Evolutionary conservation across 371 early-diverging fungal genomes (phyloP).

Genomic region (Mucor circinelloides): DNA sequence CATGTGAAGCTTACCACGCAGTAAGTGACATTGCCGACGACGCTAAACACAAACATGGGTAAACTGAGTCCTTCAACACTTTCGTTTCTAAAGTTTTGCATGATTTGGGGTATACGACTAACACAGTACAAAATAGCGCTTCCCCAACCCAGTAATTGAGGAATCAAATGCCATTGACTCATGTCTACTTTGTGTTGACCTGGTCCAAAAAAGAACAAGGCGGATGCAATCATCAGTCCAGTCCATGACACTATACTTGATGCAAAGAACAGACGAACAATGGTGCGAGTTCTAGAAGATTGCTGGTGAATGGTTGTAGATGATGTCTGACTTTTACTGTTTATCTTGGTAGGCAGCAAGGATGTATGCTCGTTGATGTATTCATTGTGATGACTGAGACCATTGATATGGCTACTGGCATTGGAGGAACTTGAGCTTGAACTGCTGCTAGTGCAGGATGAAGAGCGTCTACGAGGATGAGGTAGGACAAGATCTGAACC

Average conservation of each 20-base stretch:
- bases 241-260: slow-evolving; percentile 24
- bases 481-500: not conserved
- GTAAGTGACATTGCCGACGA: slow-evolving; percentile 81
- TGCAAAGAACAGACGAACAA: slow-evolving; percentile 27
- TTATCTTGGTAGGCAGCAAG: not conserved
- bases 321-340: not conserved
- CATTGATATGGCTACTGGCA: not conserved
- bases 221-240: slow-evolving; percentile 21
- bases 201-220: slow-evolving; percentile 28
- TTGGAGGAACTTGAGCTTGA: not conserved
- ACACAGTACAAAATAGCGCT: slow-evolving; percentile 61
- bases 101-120: slow-evolving; percentile 82
- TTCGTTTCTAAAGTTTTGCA: slow-evolving; percentile 71
- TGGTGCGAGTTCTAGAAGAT: slow-evolving; percentile 18
- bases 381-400: not conserved
- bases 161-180: slow-evolving; percentile 37
- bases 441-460: not conserved
- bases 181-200: slow-evolving; percentile 30
- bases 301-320: not conserved
- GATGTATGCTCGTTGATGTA: slow-evolving; percentile 1
- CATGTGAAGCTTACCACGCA: slow-evolving; percentile 41
- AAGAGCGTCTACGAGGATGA: not conserved
- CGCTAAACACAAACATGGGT: slow-evolving; percentile 81
- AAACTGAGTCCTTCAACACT: slow-evolving; percentile 78
- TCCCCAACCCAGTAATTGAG: slow-evolving; percentile 55